Evolutionary conservation across 2,329 filamentous ascomycete genomes (phyloP).

Genomic region (Aspergillus pseudoviridinutans): DNA sequence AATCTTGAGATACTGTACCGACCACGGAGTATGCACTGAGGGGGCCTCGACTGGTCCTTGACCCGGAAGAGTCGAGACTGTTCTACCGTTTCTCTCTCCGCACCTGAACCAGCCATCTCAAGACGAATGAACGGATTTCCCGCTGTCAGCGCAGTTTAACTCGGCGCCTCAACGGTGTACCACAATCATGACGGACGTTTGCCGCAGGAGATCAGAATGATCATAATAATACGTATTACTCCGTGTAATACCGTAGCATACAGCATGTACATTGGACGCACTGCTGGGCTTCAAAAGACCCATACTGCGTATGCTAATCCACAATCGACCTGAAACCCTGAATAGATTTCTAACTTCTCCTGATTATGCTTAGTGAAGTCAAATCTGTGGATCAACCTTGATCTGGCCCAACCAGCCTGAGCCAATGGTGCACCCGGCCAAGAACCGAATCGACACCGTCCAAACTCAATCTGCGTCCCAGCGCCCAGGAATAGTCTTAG

Average conservation of each 20-base stretch:
- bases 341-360: neutral
- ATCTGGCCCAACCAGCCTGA: neutral
- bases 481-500: neutral
- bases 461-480: neutral
- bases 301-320: neutral
- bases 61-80: neutral
- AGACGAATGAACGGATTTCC: neutral
- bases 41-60: neutral
- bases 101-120: neutral
- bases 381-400: neutral
- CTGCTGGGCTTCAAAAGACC: neutral
- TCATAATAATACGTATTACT: neutral
- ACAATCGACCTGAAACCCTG: neutral
- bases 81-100: neutral
- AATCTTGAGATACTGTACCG: neutral
- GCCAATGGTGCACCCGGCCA: neutral
- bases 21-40: neutral
- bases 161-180: neutral
- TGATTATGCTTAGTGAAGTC: neutral
- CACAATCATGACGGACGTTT: neutral
- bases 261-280: neutral
- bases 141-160: neutral
- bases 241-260: neutral
- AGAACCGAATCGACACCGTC: neutral
- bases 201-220: neutral